These are phyloP conservation scores for Cytospora chrysosperma DNA, from an alignment of 2,329 filamentous ascomycete genomes.

Conservation along the genomic window DNA sequence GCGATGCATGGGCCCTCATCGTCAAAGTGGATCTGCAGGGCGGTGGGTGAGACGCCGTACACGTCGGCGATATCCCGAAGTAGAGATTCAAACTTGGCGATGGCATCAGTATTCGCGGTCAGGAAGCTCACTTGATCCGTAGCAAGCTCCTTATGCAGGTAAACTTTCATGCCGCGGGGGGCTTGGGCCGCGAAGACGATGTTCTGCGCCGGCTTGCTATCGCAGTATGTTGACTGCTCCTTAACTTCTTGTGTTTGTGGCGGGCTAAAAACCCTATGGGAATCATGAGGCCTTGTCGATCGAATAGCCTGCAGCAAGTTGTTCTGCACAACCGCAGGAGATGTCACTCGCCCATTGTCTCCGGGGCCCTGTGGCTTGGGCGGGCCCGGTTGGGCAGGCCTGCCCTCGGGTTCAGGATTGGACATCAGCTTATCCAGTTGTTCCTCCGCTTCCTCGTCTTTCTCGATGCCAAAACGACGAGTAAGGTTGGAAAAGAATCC, in stretches of 20 bases:
- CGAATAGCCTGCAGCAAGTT: slow-evolving; percentile 77
- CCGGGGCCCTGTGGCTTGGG: slow-evolving; percentile 25
- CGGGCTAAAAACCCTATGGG: slow-evolving; percentile 68
- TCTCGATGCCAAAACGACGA: slow-evolving; percentile 67
- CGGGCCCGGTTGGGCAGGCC: slow-evolving; percentile 17
- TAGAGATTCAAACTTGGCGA: slow-evolving; percentile 69
- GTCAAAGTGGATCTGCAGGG: slow-evolving; percentile 87
- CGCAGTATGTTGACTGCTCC: slow-evolving; percentile 84
- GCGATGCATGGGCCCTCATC: slow-evolving; percentile 78
- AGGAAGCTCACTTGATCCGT: slow-evolving; percentile 58
- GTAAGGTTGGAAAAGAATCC: slow-evolving; percentile 69
- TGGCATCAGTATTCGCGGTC: slow-evolving; percentile 53
- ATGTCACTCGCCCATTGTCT: slow-evolving; percentile 56
- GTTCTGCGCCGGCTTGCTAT: slow-evolving; percentile 71
- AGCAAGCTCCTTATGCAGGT: slow-evolving; percentile 58
- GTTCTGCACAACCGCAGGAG: slow-evolving; percentile 60
- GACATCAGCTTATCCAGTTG: slow-evolving; percentile 41
- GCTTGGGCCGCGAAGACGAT: slow-evolving; percentile 69
- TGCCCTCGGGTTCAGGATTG: slow-evolving; percentile 30
- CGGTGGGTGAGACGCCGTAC: slow-evolving; percentile 67
- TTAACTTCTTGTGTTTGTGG: slow-evolving; percentile 72
- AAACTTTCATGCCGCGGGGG: slow-evolving; percentile 71
- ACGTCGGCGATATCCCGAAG: slow-evolving; percentile 68
- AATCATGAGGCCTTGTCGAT: slow-evolving; percentile 74
- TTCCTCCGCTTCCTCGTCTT: slow-evolving; percentile 42